Base-by-base conservation (phyloP, 805 yeast species). In the Yarrowia alimentaria region DNA sequence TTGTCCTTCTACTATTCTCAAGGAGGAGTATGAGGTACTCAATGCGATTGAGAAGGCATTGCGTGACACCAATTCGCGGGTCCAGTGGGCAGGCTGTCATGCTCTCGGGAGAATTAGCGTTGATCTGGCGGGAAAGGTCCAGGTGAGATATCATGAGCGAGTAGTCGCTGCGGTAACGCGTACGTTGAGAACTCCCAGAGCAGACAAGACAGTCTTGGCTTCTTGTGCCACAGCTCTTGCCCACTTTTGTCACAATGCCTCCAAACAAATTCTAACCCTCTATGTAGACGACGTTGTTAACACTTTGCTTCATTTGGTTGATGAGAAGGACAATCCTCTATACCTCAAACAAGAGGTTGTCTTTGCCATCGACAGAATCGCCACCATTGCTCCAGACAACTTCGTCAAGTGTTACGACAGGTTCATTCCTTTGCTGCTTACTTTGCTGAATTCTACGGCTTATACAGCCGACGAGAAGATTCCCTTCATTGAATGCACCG, bases 151-250 rank as follows among this genome's bases (percentile, higher is more conserved):
- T 17, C 95, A 90, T 55, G 79, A 78, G 58, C 73, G 85, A 56
- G 80, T 93, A 35, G 72, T 93, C 53, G 97, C 98, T 7, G 93
- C 94, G 2, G 75, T 93, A 57, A 37, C 43, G 30, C 43, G 43
- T 37, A 37, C 43, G 43, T 37, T 37, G 43, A 37, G 43, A 37
- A 85, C 91, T 51, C 81, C 94, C 10, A 87, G 79, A 72, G 75
- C 93, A 50, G 81, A 83, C 3, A 73, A 76, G 56, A 76, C 76
- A 55, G 99, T 93, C 18, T 97, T 91, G 70, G 87, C 96, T 0
- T 99, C 93, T 63, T 98, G 96, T 14, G 97, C 99, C 35, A 98
- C 99, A 48, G 99, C 99, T 0, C 73, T 91, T 60, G 98, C 93
- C 40, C 93, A 93, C 65, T 93, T 93, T 65, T 80, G 91, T 34